These are phyloP conservation scores for Saccharomyces cerevisiae DNA, from an alignment of 805 yeast species.

Conservation along the genomic window DNA sequence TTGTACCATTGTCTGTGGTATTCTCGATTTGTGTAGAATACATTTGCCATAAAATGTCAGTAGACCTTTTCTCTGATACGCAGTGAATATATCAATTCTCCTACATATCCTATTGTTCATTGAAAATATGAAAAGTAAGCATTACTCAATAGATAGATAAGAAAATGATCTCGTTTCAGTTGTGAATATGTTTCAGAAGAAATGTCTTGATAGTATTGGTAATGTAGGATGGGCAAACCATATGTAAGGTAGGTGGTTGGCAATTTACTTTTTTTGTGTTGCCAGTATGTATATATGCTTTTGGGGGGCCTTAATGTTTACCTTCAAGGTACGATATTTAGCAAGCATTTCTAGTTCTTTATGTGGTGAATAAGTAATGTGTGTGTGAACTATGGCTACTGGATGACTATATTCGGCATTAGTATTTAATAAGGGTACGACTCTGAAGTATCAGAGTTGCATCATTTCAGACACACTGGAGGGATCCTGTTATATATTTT, in stretches of 20 bases:
- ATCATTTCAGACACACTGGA: conserved; percentile 20
- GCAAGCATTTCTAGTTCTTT: background rate
- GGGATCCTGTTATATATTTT: conserved; percentile 4
- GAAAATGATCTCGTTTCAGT: no score
- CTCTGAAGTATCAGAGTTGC: conserved; percentile 36
- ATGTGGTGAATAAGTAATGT: background rate
- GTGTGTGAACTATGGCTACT: background rate
- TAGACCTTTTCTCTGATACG: background rate
- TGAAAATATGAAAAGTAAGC: background rate
- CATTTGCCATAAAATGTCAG: background rate
- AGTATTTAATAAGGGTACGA: no score
- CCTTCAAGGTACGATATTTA: background rate
- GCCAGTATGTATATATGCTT: no score
- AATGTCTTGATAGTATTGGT: no score
- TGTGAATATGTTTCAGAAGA: no score
- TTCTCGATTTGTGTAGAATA: background rate
- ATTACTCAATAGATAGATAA: no score
- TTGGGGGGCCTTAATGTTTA: no score
- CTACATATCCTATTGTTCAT: background rate
- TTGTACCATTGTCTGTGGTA: background rate
- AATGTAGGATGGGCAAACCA: no score
- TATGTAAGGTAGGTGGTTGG: no score
- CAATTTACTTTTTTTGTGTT: no score
- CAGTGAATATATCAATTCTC: background rate
- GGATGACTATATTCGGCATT: background rate